These are phyloP conservation scores for Cryptococcus hybrid DNA, from an alignment of 1,284 basidiomycete genomes.

Conservation along the genomic window DNA sequence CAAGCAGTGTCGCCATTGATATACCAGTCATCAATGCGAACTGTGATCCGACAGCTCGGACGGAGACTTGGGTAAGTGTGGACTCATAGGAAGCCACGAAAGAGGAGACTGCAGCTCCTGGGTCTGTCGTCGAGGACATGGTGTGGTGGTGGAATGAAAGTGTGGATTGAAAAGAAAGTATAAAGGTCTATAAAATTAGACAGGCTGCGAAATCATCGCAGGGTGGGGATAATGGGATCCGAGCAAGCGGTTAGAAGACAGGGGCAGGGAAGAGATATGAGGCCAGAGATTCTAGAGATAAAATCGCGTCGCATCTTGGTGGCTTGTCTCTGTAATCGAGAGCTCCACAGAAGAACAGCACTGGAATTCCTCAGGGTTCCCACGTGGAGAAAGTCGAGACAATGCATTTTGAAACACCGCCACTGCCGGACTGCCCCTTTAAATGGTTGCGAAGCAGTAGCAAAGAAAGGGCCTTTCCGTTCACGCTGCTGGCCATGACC, in stretches of 20 bases:
- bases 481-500: no score
- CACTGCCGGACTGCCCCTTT: neutral
- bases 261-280: no score
- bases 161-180: no score
- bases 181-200: no score
- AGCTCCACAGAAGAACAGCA: neutral
- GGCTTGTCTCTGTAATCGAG: no score
- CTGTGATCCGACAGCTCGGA: conserved; percentile 78
- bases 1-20: conserved; percentile 65
- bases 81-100: conserved; percentile 36
- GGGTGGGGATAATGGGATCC: no score
- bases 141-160: neutral
- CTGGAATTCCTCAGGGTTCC: neutral
- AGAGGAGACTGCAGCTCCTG: conserved; percentile 18
- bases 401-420: neutral
- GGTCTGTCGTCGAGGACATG: conserved; percentile 28
- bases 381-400: neutral
- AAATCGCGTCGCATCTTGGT: no score
- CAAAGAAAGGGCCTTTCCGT: no score
- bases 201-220: no score
- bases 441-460: no score
- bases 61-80: conserved; percentile 50
- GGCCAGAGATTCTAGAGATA: no score
- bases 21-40: conserved; percentile 67
- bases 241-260: no score